Evolutionary conservation across 73 alveolate species (phyloP), one percentile per base, ranked within the genome.

Genomic region (Tetrahymena elliotti): DNA sequence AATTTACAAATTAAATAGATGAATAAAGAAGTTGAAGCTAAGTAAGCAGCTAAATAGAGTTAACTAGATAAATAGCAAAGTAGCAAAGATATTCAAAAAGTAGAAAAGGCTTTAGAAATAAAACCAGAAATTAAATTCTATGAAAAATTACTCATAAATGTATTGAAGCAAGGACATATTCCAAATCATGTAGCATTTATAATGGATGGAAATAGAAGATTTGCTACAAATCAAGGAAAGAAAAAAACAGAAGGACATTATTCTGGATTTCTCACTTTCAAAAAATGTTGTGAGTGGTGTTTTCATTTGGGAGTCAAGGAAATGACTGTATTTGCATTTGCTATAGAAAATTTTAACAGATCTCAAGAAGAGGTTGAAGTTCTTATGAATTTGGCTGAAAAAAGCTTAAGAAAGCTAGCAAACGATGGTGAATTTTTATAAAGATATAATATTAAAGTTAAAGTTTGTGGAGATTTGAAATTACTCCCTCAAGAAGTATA

Each of bases 181-280:
- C 96, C 96, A 33, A 36, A 92, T n/a, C 96, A 94, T n/a, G 38
- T 94, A 31, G 96, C 96, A 24, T 94, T 94, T 92, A 94, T 94
- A 20, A 94, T 94, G 96, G 96, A 94, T 37, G 96, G 96, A 10
- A 94, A 94, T 38, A 36, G 96, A n/a, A 36, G 96, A 83, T 94
- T 41, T 12, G 96, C 96, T 6, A 35, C 47, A 9, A 83, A 37
- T 33, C 35, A 95, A 16, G 95, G 95, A 22, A 84, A 84, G 94
- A 18, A 94, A 33, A 94, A 94, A 37, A 34, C 53, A 27, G 93
- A 94, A 33, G 96, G 96, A 33, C 96, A 94, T 54, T 36, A 18
- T n/a, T 94, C 54, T 12, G 96, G 96, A 38, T 93, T 94, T 88
- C 33, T 40, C 22, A 94, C 92, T 38, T 83, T 94, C 16, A 34